Percentiles rank a stretch among this genome's conserved stretches.
Evolutionary conservation across 192 early-diverging fungal genomes (phyloP).

Genomic region (Phycomyces blakesleeanus): DNA sequence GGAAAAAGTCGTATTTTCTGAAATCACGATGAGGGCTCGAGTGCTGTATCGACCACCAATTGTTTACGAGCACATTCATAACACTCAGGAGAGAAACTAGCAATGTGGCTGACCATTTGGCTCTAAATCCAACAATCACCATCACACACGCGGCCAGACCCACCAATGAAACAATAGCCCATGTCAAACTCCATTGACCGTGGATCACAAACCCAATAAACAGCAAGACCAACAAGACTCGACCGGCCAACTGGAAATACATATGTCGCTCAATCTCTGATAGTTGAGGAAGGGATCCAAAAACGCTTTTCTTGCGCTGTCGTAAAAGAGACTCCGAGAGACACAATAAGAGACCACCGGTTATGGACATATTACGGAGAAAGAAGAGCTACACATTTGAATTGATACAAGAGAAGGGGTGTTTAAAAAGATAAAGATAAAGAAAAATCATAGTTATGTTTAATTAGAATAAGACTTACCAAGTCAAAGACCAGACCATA

Average conservation of each 20-base stretch:
- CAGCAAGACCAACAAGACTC: conserved; percentile 87
- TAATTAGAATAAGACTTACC: conserved; percentile 18
- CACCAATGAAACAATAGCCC: conserved; percentile 67
- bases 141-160: conserved; percentile 83
- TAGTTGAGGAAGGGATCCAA: conserved; percentile 82
- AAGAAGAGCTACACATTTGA: conserved; percentile 55
- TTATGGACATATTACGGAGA: conserved; percentile 85
- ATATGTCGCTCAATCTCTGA: conserved; percentile 79
- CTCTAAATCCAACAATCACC: conserved; percentile 96
- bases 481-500: conserved; percentile 92
- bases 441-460: too few relatives aligned
- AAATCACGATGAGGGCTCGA: conserved; percentile 82
- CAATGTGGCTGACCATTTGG: conserved; percentile 92
- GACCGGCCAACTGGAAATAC: conserved; percentile 88
- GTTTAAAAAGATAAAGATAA: neutral
- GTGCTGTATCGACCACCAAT: conserved; percentile 77
- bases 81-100: conserved; percentile 84
- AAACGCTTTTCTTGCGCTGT: conserved; percentile 64
- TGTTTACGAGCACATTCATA: conserved; percentile 90
- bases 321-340: conserved; percentile 70
- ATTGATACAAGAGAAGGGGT: neutral
- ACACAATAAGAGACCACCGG: conserved; percentile 91
- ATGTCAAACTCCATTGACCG: conserved; percentile 69
- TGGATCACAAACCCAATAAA: conserved; percentile 88
- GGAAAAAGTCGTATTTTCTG: conserved; percentile 98